These are phyloP conservation scores for Sisymbrium irio DNA, from an alignment of 345 rosid species.

Conservation along the genomic window DNA sequence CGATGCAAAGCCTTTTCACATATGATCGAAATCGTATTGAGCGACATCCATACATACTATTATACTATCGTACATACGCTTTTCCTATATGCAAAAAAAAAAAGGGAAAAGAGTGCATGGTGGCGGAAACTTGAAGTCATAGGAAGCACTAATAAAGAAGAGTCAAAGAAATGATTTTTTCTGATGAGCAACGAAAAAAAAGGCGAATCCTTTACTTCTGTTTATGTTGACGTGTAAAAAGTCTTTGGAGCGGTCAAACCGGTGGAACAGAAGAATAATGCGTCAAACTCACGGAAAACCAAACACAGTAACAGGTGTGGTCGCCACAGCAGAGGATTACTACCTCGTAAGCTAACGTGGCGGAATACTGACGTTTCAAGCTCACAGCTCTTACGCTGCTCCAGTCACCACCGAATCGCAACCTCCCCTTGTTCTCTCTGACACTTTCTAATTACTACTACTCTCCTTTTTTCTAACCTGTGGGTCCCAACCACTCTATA, in stretches of 20 bases:
- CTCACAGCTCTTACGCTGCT: conserved; percentile 27
- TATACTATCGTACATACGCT: not conserved
- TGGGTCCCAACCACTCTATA: conserved; percentile 24
- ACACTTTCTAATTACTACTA: conserved; percentile 27
- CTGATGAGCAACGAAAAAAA: not conserved
- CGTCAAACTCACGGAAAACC: not conserved
- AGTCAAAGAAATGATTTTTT: not conserved
- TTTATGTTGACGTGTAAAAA: conserved; percentile 15
- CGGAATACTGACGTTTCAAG: conserved; percentile 12
- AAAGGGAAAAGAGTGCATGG: not conserved
- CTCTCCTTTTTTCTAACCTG: not conserved
- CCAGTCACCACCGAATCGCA: conserved; percentile 12
- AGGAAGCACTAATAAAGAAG: conserved; percentile 15
- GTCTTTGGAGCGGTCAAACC: conserved; percentile 23
- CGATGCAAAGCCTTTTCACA: not conserved
- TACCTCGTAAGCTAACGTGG: conserved; percentile 20
- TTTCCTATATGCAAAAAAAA: not conserved
- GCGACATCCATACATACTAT: not conserved
- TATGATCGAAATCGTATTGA: not conserved
- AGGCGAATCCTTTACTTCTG: not conserved
- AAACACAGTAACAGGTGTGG: conserved; percentile 4
- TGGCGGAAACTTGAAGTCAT: conserved; percentile 34
- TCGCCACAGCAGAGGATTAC: conserved; percentile 6
- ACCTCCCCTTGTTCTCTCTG: not conserved
- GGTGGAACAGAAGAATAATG: conserved; percentile 11